Conservation (phyloP, 2,329 filamentous ascomycete genomes). For the Chrysosporium keratinophilum region DNA sequence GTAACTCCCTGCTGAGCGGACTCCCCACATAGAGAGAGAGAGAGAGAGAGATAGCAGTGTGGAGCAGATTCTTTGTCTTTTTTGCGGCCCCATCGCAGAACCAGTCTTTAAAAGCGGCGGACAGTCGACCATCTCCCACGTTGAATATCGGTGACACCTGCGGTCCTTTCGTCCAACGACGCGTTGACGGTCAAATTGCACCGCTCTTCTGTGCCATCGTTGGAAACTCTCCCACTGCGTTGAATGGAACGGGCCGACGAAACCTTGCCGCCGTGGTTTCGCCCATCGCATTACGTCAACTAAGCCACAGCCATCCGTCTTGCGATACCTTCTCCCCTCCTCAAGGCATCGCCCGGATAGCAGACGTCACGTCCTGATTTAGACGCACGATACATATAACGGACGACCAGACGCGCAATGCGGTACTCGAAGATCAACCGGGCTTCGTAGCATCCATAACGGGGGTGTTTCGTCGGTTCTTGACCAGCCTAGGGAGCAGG, state of each 20-base stretch:
- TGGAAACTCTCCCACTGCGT: not conserved
- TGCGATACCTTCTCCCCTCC: not conserved
- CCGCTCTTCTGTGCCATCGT: not conserved
- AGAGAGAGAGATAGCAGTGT: not conserved
- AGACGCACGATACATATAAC: not conserved
- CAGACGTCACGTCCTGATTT: not conserved
- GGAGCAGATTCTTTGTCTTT: conserved; percentile 3
- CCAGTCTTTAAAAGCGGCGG: not conserved
- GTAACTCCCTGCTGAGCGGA: not conserved
- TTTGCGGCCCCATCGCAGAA: not conserved
- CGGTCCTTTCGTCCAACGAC: not conserved
- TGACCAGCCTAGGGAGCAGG: not conserved
- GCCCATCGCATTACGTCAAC: conserved; percentile 9
- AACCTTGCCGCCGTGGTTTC: conserved; percentile 1
- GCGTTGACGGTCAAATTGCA: not conserved
- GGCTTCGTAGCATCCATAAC: conserved; percentile 3
- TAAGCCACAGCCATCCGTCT: conserved; percentile 1
- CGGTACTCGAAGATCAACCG: conserved; percentile 1
- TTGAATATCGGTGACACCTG: not conserved
- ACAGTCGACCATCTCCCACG: not conserved
- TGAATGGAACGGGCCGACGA: not conserved
- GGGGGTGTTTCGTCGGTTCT: not conserved
- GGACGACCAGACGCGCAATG: conserved; percentile 1
- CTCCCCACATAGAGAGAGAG: not conserved
- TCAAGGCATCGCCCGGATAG: not conserved